Base-by-base conservation (phyloP, 2,329 filamentous ascomycete species). In the Alternaria novae-zelandiae region DNA sequence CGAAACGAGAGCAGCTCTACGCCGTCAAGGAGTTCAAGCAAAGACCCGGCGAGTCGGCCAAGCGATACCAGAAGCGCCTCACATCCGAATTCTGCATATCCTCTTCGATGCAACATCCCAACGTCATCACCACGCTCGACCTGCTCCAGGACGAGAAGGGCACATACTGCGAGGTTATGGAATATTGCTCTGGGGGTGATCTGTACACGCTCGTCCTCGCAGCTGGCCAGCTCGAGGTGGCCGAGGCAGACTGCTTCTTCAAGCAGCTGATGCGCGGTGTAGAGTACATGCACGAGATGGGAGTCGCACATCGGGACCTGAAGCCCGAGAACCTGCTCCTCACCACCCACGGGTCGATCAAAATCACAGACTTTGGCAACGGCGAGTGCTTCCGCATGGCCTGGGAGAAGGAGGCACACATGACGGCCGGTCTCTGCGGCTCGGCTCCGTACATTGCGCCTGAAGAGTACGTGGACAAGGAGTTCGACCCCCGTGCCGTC, bases 321-420 rank as follows among this genome's bases (percentile, higher is more conserved):
- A 99, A 99, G 81, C 96, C 96, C 0, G 96, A 99, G 80, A 99
- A 99, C 72, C 86, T 99, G 12, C 89, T 99, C 1, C 86, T 99
- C 59, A 99, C 96, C 5, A 96, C 92, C 0, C 93, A 94, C 69
- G 96, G 96, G 61, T 92, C 90, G 13, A 88, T 99, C 71, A 99
- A 99, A 78, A 99, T 99, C 69, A 98, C 96, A 26, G 96, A 99
- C 79, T 99, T 99, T 73, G 96, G 96, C 66, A 99, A 99, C 74
- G 96, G 96, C 74, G 96, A 99, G 81, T 99, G 96, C 81, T 99
- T 99, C 87, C 91, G 96, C 59, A 98, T 98, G 95, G 96, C 96
- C 3, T 99, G 96, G 96, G 96, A 99, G 81, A 96, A 94, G 57
- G 94, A 98, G 80, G 91, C 96, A 20, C 96, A 98, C 81, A 97